Evolutionary conservation across 2,329 filamentous ascomycete genomes (phyloP), one percentile per base, ranked within the genome.

Genomic region (Fusarium haematococcum): DNA sequence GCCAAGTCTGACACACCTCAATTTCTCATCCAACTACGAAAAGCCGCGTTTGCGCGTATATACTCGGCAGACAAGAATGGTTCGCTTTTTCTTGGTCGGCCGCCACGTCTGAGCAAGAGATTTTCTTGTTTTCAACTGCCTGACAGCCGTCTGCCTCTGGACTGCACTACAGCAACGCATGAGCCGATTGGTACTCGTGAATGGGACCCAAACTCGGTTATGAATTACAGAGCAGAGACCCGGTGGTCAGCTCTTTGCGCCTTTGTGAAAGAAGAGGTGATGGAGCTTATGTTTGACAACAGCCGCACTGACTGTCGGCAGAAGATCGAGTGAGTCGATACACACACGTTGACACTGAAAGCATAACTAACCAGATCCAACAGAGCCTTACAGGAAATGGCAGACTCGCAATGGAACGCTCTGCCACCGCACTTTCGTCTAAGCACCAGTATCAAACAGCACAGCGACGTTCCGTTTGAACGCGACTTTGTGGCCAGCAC

Each of bases 11-110:
- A 58, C n/a, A 58, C 56, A 2, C 56, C 56, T 5, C 14, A 5
- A 6, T 58, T 58, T 23, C 32, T 58, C 2, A 58, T 27, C 1
- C 32, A 58, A 33, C 33, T 58, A 14, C 56, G 56, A 0, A 58
- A 58, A 39, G 20, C 56, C 0, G 32, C 32, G 4, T 58, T 58
- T 14, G 56, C 56, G 1, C 33, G 56, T 1, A 58, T 58, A 20
- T 58, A 39, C 23, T 37, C 56, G 9, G 56, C 56, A 16, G 56
- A 58, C 11, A 58, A 58, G 16, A 58, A 35, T 8, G n/a, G 35
- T 1, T 37, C 56, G 0, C 32, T 58, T 20, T 58, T 58, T 3
- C 56, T 58, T 5, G 56, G 56, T 5, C 14, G 56, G 0, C 56
- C 56, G 1, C 56, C 33, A 1, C 56, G 56, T 16, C 16, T 58